Base-by-base conservation (phyloP, 1,284 basidiomycete species). In the Ustilago cynodontis region DNA sequence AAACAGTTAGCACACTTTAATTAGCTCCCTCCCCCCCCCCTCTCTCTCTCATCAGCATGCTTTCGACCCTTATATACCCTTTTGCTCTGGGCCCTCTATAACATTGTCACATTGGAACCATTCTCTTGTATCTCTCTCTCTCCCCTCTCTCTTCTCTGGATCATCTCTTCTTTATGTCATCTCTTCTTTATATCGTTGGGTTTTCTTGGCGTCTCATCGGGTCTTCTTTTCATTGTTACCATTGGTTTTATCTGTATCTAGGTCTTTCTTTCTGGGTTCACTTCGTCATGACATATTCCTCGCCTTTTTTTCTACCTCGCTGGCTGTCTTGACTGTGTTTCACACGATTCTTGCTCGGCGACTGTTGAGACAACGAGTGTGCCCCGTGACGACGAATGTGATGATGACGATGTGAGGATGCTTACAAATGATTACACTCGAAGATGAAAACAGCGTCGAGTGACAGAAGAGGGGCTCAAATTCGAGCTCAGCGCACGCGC, bases 381-480 rank as follows among this genome's bases (percentile, higher is more conserved):
- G n/a, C n/a, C n/a, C n/a, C n/a, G n/a, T n/a, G 37, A 39, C 13
- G 13, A 6, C 31, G 20, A 8, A 24, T 20, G 9, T 10, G 31
- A 35, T 20, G 51, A 22, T 18, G 22, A 5, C 26, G 10, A 16
- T 35, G n/a, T 35, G 29, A 28, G 2, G 14, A 10, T 52, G 59
- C 49, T 60, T 60, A 60, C 14, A 52, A 51, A 60, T 60, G 59
- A 49, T 60, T 53, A 60, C 28, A n/a, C n/a, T n/a, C n/a, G n/a
- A n/a, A n/a, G n/a, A n/a, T n/a, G n/a, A 6, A 20, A 20, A 22
- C 0, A 10, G 49, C 49, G 26, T 16, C 35, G 16, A 35, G n/a
- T n/a, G 28, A 65, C 7, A 28, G 20, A 45, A 56, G 53, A 51
- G 61, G 61, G 61, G 53, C 53, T 16, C 45, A 50, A 39, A n/a